Evolutionary conservation across 768 basidiomycete species (phyloP), one percentile per base, ranked within the genome.

Genomic region (Boletus pseudo-olivaceus): DNA sequence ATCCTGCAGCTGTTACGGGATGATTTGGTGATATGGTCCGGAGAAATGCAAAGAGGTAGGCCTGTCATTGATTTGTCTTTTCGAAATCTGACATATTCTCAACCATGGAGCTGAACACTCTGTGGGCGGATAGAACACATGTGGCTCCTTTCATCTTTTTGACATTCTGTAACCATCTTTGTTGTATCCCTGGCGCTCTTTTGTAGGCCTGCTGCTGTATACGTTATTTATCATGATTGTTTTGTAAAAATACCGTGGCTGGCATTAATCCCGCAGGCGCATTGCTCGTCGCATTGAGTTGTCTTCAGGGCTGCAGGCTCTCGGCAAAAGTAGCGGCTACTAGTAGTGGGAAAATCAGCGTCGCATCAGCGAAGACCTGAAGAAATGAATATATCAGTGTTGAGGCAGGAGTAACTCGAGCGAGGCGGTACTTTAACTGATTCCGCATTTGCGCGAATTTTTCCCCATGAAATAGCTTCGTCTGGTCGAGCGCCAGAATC

Each of bases 391-490:
- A 7, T 17, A 45, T 64, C 48, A 63, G 55, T 8, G 14, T 20
- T 32, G 43, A 38, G 44, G 26, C 27, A 38, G 54, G 43, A 23
- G n/a, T 34, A 29, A 14, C 8, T 27, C 10, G 40, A 43, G 11
- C 27, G 15, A 40, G 17, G 10, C 29, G 49, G 17, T 59, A 89
- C 93, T 79, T 96, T 93, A 7, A 93, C 84, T 8, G 90, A 78
- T 68, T 92, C 87, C 5, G 91, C 78, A 9, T 85, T 86, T 12
- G 88, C 87, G 34, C 93, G 82, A 58, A 98, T 98, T 76, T 99
- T 99, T 1, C 97, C 97, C 97, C 97, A 99, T 4, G 91, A 94
- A 26, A 99, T 84, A 1, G 97, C 97, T 72, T 99, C 97, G 63
- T 99, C 97, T 9, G 97, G 97, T 54, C 92, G 78, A 32, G 97